Percentiles rank a stretch among this genome's conserved stretches.
Conservation (phyloP, 352 stramenopile genomes). For the Stramenopiles sp. region DNA sequence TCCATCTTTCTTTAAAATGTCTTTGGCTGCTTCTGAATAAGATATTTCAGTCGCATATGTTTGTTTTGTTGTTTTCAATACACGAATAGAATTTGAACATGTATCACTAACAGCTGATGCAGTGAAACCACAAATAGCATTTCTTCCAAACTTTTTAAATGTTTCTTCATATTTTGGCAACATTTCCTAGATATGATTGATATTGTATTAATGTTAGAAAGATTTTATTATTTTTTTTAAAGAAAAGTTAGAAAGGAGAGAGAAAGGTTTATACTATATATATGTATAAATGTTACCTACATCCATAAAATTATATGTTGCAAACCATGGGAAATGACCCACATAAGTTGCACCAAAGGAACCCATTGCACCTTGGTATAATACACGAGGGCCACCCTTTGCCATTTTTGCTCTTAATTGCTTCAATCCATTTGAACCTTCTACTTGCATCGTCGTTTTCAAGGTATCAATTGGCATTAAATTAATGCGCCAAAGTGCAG, state of each 20-base stretch:
- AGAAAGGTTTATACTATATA: too few relatives aligned
- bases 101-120: slow-evolving; percentile 49
- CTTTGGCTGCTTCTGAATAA: slow-evolving; percentile 42
- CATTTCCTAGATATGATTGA: too few relatives aligned
- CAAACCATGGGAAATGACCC: slow-evolving; percentile 30
- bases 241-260: too few relatives aligned
- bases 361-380: slow-evolving; percentile 55
- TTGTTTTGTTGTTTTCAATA: slow-evolving; percentile 66
- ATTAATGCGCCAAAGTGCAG: slow-evolving; percentile 49
- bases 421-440: slow-evolving; percentile 36
- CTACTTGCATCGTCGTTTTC: slow-evolving; percentile 67
- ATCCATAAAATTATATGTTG: not conserved
- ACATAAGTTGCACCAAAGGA: slow-evolving; percentile 46
- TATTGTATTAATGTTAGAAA: too few relatives aligned
- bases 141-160: slow-evolving; percentile 38
- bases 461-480: slow-evolving; percentile 65
- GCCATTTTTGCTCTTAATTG: slow-evolving; percentile 42
- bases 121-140: slow-evolving; percentile 58
- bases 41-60: slow-evolving; percentile 32
- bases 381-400: slow-evolving; percentile 27
- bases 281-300: too few relatives aligned
- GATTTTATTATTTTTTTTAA: too few relatives aligned
- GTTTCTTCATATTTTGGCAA: too few relatives aligned
- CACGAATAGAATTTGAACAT: slow-evolving; percentile 58
- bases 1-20: slow-evolving; percentile 46